A percentile compares a stretch with the other conserved stretches of the same genome.
These are phyloP conservation scores for Fusarium anthophilum DNA, from an alignment of 2,329 filamentous ascomycete genomes.

Conservation along the genomic window DNA sequence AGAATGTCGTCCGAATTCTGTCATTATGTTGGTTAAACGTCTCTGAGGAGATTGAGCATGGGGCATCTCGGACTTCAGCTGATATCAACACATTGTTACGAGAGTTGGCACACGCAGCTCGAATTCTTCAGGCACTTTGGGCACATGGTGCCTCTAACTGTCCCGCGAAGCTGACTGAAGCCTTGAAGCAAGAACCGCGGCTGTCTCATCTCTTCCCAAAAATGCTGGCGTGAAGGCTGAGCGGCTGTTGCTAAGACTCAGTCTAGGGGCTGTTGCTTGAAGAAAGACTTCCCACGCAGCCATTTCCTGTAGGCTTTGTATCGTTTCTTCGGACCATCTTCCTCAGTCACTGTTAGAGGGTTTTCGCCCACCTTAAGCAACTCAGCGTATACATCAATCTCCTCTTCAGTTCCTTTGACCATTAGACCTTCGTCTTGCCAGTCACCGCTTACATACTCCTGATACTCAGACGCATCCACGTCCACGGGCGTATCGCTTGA, in stretches of 20 bases:
- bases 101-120: constrained; percentile 32
- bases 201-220: constrained; percentile 44
- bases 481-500: constrained; percentile 72
- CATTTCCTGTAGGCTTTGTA: constrained; percentile 98
- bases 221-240: neutral
- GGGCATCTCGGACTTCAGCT: neutral
- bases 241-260: constrained; percentile 43
- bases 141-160: constrained; percentile 8
- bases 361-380: constrained; percentile 82
- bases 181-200: constrained; percentile 39
- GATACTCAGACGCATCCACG: constrained; percentile 72
- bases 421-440: constrained; percentile 68
- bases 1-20: constrained; percentile 70
- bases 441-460: constrained; percentile 80
- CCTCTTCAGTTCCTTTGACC: constrained; percentile 59
- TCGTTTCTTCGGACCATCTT: constrained; percentile 89
- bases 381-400: constrained; percentile 72
- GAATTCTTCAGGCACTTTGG: constrained; percentile 40
- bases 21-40: constrained; percentile 71
- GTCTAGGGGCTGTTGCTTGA: constrained; percentile 83
- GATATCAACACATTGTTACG: constrained; percentile 11
- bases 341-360: constrained; percentile 85
- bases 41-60: constrained; percentile 52
- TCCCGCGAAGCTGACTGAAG: constrained; percentile 24
- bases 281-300: constrained; percentile 93